phyloP scores from a whole-genome alignment of 1,284 basidiomycete species.

The Irpex lacteus region DNA sequence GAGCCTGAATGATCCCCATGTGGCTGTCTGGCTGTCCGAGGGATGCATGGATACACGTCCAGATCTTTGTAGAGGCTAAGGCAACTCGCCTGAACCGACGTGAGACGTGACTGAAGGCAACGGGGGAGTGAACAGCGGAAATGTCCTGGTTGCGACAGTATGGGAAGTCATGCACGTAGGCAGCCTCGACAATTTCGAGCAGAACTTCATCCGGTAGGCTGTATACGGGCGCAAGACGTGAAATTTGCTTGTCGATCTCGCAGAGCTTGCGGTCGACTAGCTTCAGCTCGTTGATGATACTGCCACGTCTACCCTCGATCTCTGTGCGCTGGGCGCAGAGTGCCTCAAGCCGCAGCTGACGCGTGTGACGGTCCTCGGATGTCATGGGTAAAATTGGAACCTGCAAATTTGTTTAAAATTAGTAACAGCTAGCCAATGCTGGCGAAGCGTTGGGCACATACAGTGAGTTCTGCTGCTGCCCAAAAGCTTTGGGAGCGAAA shows the following conservation, averaged over 20 bases:
- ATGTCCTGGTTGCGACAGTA: background rate
- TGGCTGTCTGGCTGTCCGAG: background rate
- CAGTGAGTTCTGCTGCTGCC: background rate
- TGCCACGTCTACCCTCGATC: background rate
- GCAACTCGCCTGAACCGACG: conserved; percentile 5
- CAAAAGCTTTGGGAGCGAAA: too few species aligned
- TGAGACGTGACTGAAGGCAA: conserved; percentile 6
- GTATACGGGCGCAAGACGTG: background rate
- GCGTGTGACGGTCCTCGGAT: background rate
- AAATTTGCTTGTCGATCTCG: background rate
- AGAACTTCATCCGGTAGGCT: conserved; percentile 8
- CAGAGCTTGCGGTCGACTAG: background rate
- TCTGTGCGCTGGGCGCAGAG: background rate
- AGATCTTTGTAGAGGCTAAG: conserved; percentile 1
- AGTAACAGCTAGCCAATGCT: too few species aligned
- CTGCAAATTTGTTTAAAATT: background rate
- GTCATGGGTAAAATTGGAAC: background rate
- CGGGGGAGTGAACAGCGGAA: background rate
- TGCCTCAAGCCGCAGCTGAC: background rate
- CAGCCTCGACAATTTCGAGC: conserved; percentile 4
- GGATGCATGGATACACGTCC: conserved; percentile 10
- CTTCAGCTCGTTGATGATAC: background rate
- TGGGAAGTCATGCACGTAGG: conserved; percentile 7
- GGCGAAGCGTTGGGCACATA: background rate
- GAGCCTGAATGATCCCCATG: background rate